phyloP scores from a whole-genome alignment of 495 filamentous ascomycete genomes.

The Aspergillus asperescens region DNA sequence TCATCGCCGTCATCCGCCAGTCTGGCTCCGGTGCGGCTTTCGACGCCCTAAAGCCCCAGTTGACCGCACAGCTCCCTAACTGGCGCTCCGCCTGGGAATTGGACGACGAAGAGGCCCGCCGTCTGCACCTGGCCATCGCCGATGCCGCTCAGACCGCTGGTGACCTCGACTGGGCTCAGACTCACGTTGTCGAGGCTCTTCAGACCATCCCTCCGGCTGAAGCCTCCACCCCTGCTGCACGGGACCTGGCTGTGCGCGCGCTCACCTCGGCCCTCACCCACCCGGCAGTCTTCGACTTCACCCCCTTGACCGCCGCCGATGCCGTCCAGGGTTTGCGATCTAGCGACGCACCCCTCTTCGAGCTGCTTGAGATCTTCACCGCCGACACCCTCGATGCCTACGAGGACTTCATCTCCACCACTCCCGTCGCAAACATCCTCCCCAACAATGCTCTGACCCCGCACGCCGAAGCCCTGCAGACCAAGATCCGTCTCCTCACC shows the following conservation, averaged over 20 bases:
- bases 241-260: constrained; percentile 75
- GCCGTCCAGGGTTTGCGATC: constrained; percentile 79
- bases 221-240: constrained; percentile 61
- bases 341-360: constrained; percentile 74
- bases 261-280: constrained; percentile 74
- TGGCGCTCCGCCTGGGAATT: constrained; percentile 85
- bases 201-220: constrained; percentile 76
- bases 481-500: constrained; percentile 93
- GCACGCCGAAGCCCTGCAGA: constrained; percentile 74
- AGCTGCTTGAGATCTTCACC: constrained; percentile 92
- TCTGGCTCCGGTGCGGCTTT: constrained; percentile 63
- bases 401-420: constrained; percentile 69
- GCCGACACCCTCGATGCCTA: constrained; percentile 91
- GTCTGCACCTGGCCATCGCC: constrained; percentile 71
- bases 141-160: constrained; percentile 71
- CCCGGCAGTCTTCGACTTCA: constrained; percentile 83
- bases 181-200: constrained; percentile 76
- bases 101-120: constrained; percentile 73
- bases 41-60: constrained; percentile 71
- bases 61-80: constrained; percentile 65
- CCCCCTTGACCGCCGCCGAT: constrained; percentile 81
- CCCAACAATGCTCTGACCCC: constrained; percentile 44
- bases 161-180: constrained; percentile 72
- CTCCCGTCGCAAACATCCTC: constrained; percentile 36
- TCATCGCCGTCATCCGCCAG: constrained; percentile 71